A percentile compares a stretch with the other conserved stretches of the same genome.
phyloP scores from a whole-genome alignment of 148 eudicot genomes.

The Dianthus caryophyllus region DNA sequence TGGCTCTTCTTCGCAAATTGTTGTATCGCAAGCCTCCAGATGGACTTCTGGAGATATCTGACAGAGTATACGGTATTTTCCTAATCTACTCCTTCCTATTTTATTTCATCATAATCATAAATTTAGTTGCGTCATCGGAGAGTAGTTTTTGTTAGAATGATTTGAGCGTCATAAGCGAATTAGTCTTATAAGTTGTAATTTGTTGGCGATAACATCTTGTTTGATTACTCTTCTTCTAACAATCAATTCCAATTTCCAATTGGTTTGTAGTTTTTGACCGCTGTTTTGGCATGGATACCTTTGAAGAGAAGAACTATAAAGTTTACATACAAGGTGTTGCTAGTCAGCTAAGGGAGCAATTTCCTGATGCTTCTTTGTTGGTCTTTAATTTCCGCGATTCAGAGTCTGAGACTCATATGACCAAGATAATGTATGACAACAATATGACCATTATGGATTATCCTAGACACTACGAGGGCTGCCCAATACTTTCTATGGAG shows the following conservation, averaged over 20 bases:
- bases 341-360: constrained; percentile 48
- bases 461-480: constrained; percentile 76
- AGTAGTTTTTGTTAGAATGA: too few species aligned
- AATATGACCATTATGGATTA: constrained; percentile 88
- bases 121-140: too few species aligned
- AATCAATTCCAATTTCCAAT: background rate
- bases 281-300: constrained; percentile 58
- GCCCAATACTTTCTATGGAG: constrained; percentile 80
- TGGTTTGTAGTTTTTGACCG: constrained; percentile 69
- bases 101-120: background rate
- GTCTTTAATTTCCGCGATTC: constrained; percentile 63
- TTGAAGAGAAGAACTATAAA: constrained; percentile 61
- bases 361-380: constrained; percentile 72
- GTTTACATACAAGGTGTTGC: constrained; percentile 53
- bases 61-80: constrained; percentile 62
- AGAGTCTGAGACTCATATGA: constrained; percentile 42
- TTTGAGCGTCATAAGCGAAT: too few species aligned
- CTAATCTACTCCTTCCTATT: background rate
- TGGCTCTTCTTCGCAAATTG: constrained; percentile 56
- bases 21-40: constrained; percentile 86
- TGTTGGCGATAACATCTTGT: too few species aligned
- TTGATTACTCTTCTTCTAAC: background rate
- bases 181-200: too few species aligned
- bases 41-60: constrained; percentile 82
- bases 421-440: constrained; percentile 56